These are phyloP conservation scores for Podospora pseudoanserina DNA, from an alignment of 495 filamentous ascomycete species.

Conservation along the genomic window DNA sequence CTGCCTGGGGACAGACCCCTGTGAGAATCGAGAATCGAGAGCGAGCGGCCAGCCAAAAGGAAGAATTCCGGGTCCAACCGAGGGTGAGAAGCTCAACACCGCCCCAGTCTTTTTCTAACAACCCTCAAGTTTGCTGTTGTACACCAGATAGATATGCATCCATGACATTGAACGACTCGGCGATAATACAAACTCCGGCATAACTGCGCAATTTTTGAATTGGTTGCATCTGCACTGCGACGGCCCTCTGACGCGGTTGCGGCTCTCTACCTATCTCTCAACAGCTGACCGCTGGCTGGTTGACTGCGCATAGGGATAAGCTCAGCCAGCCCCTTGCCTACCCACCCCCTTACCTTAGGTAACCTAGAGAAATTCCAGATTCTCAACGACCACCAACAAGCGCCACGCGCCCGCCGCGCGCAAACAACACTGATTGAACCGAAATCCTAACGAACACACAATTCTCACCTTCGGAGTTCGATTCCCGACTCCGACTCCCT, in stretches of 20 bases:
- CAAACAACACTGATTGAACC: background rate
- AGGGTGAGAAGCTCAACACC: background rate
- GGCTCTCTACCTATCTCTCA: background rate
- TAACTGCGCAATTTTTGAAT: background rate
- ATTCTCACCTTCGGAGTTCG: background rate
- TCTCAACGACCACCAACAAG: background rate
- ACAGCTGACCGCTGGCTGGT: background rate
- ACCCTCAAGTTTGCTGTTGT: background rate
- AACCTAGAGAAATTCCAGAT: background rate
- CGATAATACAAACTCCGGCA: background rate
- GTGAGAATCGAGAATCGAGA: background rate
- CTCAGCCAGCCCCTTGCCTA: too few species aligned
- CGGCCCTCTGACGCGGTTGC: background rate
- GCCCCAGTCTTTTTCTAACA: background rate
- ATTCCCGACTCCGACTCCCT: background rate
- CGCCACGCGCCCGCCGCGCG: background rate
- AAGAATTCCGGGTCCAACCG: background rate
- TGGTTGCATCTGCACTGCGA: background rate
- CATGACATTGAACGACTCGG: background rate
- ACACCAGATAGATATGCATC: background rate
- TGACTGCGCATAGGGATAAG: background rate
- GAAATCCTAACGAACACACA: too few species aligned
- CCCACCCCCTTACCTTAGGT: background rate
- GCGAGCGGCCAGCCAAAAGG: background rate
- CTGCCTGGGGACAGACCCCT: background rate